Percentiles rank a stretch among this genome's conserved stretches.
Evolutionary conservation across 2,329 filamentous ascomycete genomes (phyloP).

Genomic region (Diaporthe vexans): DNA sequence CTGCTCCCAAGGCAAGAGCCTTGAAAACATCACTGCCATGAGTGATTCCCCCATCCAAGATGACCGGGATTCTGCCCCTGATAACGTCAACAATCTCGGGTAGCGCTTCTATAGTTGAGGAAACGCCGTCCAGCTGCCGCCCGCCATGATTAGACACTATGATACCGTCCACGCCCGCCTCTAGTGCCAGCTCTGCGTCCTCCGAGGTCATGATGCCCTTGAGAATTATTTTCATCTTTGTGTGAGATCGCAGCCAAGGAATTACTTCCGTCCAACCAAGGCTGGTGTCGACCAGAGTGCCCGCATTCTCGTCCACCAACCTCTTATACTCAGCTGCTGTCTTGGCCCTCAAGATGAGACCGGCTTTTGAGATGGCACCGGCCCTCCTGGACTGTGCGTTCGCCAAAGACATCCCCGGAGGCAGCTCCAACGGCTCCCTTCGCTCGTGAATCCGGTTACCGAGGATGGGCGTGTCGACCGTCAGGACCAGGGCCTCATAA

Average conservation of each 20-base stretch:
- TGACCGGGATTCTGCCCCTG: slow-evolving; percentile 64
- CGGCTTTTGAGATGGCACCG: background rate
- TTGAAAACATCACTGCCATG: slow-evolving; percentile 70
- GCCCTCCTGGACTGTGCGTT: background rate
- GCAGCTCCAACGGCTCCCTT: background rate
- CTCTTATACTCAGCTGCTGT: slow-evolving; percentile 46
- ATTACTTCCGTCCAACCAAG: slow-evolving; percentile 1
- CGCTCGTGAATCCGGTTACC: background rate
- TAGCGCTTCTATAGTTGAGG: slow-evolving; percentile 59
- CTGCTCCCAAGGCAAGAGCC: slow-evolving; percentile 66
- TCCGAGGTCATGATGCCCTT: slow-evolving; percentile 49
- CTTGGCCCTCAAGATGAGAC: slow-evolving; percentile 48
- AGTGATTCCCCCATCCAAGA: slow-evolving; percentile 66
- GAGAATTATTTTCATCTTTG: background rate
- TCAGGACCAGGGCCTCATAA: background rate
- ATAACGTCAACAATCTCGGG: slow-evolving; percentile 61
- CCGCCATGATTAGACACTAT: slow-evolving; percentile 73
- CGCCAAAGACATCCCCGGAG: background rate
- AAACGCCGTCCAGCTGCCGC: slow-evolving; percentile 55
- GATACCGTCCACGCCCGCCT: slow-evolving; percentile 52
- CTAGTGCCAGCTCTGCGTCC: slow-evolving; percentile 57
- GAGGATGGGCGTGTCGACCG: slow-evolving; percentile 3
- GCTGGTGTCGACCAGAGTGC: background rate
- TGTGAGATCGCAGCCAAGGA: background rate
- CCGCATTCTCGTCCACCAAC: background rate